Conservation (phyloP, 495 filamentous ascomycete genomes). For the Talaromyces borbonicus region DNA sequence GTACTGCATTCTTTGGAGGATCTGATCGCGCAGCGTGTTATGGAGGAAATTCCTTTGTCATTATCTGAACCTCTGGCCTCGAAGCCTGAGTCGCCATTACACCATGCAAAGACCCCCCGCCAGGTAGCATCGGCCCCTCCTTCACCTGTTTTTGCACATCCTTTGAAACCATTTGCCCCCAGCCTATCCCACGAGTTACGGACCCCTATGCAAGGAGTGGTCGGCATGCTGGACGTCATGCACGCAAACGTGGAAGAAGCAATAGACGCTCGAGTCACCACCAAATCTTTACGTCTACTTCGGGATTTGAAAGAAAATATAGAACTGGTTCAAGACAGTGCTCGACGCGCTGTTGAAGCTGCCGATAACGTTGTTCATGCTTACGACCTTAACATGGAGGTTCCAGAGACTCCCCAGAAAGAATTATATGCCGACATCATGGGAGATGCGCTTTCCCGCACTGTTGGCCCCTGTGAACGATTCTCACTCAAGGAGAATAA, state of each 20-base stretch:
- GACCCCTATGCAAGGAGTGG: constrained; percentile 79
- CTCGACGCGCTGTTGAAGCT: constrained; percentile 67
- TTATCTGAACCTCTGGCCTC: constrained; percentile 21
- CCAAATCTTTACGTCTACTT: constrained; percentile 45
- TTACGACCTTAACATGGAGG: constrained; percentile 78
- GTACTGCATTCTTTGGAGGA: constrained; percentile 70
- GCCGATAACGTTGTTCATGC: constrained; percentile 81
- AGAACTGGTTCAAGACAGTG: constrained; percentile 74
- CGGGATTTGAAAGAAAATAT: constrained; percentile 61
- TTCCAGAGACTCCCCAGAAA: constrained; percentile 49
- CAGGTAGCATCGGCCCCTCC: constrained; percentile 35
- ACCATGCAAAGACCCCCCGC: constrained; percentile 16
- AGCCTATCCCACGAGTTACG: constrained; percentile 72
- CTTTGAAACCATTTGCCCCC: constrained; percentile 67
- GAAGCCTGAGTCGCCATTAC: neutral
- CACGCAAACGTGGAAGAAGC: constrained; percentile 68
- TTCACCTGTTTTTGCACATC: constrained; percentile 21
- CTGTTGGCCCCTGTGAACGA: constrained; percentile 25
- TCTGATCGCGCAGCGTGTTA: constrained; percentile 50
- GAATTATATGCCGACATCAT: constrained; percentile 30
- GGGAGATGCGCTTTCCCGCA: constrained; percentile 14
- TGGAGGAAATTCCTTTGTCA: constrained; percentile 29
- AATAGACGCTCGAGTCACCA: constrained; percentile 43
- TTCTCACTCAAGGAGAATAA: constrained; percentile 36
- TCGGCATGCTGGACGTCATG: constrained; percentile 83